phyloP scores from a whole-genome alignment of 805 yeast species.

The Suhomyces kilbournensis region DNA sequence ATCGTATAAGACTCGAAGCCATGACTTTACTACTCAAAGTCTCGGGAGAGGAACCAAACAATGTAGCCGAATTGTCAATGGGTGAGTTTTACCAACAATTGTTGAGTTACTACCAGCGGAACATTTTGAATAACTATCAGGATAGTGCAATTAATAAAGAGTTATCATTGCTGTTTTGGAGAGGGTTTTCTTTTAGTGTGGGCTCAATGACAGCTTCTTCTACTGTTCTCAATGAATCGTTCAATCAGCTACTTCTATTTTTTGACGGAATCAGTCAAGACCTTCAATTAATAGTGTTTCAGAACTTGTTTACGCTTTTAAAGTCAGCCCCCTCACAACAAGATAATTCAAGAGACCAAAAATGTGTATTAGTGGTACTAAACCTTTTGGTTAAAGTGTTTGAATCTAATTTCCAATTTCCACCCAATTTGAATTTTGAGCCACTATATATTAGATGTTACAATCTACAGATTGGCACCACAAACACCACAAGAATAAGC shows the following conservation, averaged over 20 bases:
- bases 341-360: constrained; percentile 15
- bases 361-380: constrained; percentile 22
- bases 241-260: constrained; percentile 33
- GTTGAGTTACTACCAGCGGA: constrained; percentile 5
- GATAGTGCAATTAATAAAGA: constrained; percentile 6
- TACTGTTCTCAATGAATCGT: constrained; percentile 40
- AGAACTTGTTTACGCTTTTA: constrained; percentile 17
- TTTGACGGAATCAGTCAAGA: constrained; percentile 22
- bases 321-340: constrained; percentile 11
- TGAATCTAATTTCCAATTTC: constrained; percentile 36
- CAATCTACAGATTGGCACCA: constrained; percentile 55
- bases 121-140: not conserved
- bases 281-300: constrained; percentile 8
- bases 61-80: not conserved
- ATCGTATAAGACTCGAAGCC: constrained; percentile 47
- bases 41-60: constrained; percentile 2
- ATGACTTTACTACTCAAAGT: constrained; percentile 32
- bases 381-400: constrained; percentile 36
- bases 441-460: constrained; percentile 47
- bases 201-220: constrained; percentile 57
- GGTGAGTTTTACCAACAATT: constrained; percentile 1
- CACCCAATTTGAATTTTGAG: constrained; percentile 23
- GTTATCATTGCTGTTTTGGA: constrained; percentile 45
- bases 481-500: constrained; percentile 34
- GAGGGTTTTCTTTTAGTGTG: constrained; percentile 50